Percentiles rank a stretch among this genome's conserved stretches.
phyloP scores from a whole-genome alignment of 2,329 filamentous ascomycete genomes.

The Botryotinia calthae region DNA sequence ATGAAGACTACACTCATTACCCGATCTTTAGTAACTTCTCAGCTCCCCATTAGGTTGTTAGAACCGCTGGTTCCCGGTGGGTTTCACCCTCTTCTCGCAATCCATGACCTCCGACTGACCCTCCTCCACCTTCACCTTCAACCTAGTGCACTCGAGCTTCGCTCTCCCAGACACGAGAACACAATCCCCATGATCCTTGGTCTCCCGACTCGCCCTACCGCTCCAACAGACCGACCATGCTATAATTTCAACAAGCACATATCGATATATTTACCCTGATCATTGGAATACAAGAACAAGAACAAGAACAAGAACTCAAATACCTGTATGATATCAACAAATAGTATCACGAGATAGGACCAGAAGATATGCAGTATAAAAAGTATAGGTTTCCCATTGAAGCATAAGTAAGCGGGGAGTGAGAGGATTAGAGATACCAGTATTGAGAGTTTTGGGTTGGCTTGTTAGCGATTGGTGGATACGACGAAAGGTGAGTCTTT shows the following conservation, averaged over 20 bases:
- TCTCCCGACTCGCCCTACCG: neutral
- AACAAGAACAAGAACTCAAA: no score
- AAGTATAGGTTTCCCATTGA: neutral
- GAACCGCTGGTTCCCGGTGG: no score
- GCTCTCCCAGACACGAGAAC: neutral
- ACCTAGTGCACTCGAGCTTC: neutral
- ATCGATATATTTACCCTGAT: neutral
- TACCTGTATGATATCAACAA: no score
- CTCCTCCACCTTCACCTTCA: no score
- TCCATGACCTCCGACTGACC: neutral
- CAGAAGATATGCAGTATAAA: neutral
- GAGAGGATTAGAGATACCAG: neutral
- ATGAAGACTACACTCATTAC: neutral
- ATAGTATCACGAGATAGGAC: neutral
- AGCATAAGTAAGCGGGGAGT: neutral
- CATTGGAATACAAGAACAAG: neutral
- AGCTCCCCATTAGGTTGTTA: neutral
- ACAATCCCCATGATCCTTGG: neutral
- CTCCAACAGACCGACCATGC: neutral
- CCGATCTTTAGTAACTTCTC: neutral
- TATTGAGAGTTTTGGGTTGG: neutral
- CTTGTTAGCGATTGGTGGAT: neutral
- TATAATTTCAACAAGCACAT: neutral
- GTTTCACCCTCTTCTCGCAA: neutral
- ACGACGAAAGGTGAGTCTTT: neutral